Conservation (phyloP, 179 eudicot genomes). For the Camellia oleifera region DNA sequence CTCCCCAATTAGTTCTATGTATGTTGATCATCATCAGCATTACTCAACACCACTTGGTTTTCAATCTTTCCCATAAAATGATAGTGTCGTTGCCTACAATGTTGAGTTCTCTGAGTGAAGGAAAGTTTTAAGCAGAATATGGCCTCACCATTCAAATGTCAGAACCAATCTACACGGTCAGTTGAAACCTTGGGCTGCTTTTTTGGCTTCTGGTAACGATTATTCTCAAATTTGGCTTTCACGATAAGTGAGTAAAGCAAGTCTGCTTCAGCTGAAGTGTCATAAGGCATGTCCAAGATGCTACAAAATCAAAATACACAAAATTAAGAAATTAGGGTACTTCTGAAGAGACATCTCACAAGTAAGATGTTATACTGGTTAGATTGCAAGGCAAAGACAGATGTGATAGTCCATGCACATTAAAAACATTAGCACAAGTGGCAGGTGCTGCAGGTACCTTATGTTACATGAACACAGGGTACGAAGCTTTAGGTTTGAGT, state of each 20-base stretch:
- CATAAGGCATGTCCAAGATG: slow-evolving; percentile 66
- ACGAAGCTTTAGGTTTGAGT: too few species aligned
- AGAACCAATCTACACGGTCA: slow-evolving; percentile 69
- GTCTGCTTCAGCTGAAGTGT: slow-evolving; percentile 85
- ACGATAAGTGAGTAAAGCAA: slow-evolving; percentile 79
- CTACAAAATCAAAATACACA: slow-evolving; percentile 29
- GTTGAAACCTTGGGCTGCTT: slow-evolving; percentile 64
- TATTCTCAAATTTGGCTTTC: slow-evolving; percentile 81
- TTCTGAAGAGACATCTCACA: background rate
- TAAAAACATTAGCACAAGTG: background rate
- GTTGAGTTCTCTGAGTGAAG: background rate
- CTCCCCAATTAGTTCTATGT: background rate
- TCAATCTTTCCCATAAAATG: background rate
- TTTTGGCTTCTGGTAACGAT: slow-evolving; percentile 70
- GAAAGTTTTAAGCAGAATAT: background rate
- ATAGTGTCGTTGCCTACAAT: background rate
- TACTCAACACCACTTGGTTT: too few species aligned
- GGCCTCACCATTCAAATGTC: background rate
- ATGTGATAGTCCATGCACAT: too few species aligned
- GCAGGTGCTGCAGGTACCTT: background rate
- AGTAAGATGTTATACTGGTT: background rate
- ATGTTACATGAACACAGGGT: too few species aligned
- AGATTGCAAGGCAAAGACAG: too few species aligned
- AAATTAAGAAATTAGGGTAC: background rate
- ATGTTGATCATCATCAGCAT: too few species aligned